A percentile compares a stretch with the other conserved stretches of the same genome.
Conservation (phyloP, 352 stramenopile species). For the Globisporangium echinulatum region DNA sequence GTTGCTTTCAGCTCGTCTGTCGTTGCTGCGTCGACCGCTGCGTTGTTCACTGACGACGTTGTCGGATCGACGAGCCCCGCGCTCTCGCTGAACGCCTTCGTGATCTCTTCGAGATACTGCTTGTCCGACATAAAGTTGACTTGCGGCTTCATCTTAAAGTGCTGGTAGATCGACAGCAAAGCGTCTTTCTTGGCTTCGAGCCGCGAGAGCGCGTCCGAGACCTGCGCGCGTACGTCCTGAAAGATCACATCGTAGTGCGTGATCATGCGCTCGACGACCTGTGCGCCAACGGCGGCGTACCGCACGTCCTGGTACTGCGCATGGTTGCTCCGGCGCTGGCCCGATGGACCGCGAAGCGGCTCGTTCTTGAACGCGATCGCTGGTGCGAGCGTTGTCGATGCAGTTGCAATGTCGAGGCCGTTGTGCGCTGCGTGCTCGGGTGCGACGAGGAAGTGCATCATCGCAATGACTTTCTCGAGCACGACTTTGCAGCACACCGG, state of each 20-base stretch:
- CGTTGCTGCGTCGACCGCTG: background rate
- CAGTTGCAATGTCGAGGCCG: constrained; percentile 55
- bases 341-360: constrained; percentile 21
- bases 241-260: constrained; percentile 73
- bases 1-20: background rate
- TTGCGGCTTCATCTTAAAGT: constrained; percentile 62
- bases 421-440: constrained; percentile 56
- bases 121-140: constrained; percentile 62
- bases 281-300: constrained; percentile 63
- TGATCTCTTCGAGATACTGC: constrained; percentile 60
- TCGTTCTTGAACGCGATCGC: constrained; percentile 81
- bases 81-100: constrained; percentile 42
- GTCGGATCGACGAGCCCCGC: constrained; percentile 19
- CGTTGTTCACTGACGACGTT: constrained; percentile 2
- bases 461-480: constrained; percentile 57
- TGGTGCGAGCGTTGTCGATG: constrained; percentile 56
- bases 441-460: constrained; percentile 63
- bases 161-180: constrained; percentile 53
- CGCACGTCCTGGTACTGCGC: constrained; percentile 68
- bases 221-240: constrained; percentile 50
- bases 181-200: constrained; percentile 61
- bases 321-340: constrained; percentile 36
- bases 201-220: constrained; percentile 57
- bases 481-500: constrained; percentile 62
- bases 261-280: constrained; percentile 78